Evolutionary conservation across 139 green algal genomes (phyloP).

Genomic region (Coelastrella sp.): DNA sequence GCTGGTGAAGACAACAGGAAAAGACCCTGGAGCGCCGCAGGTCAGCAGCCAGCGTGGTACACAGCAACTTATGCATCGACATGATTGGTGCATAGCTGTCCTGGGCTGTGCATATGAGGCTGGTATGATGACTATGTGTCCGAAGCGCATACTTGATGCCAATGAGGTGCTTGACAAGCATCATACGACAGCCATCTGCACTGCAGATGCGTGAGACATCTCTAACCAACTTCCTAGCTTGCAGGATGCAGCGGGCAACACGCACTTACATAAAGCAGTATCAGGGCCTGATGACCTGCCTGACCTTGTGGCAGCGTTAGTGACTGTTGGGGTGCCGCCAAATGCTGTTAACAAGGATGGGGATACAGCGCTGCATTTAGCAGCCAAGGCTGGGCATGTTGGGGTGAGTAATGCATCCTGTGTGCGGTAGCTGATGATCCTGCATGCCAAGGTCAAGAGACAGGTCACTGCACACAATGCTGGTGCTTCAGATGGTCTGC

Average conservation of each 20-base stretch:
- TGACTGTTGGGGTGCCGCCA: slow-evolving; percentile 45
- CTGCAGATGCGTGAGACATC: too few relatives aligned
- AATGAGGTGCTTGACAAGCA: too few relatives aligned
- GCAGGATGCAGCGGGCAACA: slow-evolving; percentile 59
- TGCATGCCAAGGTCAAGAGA: too few relatives aligned
- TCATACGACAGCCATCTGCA: too few relatives aligned
- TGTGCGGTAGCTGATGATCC: too few relatives aligned
- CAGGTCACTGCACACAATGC: too few relatives aligned
- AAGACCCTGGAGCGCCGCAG: background rate
- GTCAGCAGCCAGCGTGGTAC: background rate
- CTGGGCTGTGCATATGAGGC: background rate
- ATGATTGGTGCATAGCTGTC: too few relatives aligned
- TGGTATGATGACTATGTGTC: too few relatives aligned
- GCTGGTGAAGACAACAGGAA: background rate
- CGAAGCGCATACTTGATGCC: too few relatives aligned
- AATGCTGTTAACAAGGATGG: slow-evolving; percentile 55
- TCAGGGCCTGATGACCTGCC: slow-evolving; percentile 4
- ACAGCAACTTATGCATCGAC: too few relatives aligned
- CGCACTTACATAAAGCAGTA: slow-evolving; percentile 52
- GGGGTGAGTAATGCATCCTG: slow-evolving; percentile 44
- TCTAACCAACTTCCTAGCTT: too few relatives aligned
- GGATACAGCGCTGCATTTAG: slow-evolving; percentile 71
- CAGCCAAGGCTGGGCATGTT: slow-evolving; percentile 58
- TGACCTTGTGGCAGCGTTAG: slow-evolving; percentile 48
- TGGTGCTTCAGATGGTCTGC: too few relatives aligned